Base-by-base conservation (phyloP, 495 filamentous ascomycete species). In the Penicillium waksmanii region DNA sequence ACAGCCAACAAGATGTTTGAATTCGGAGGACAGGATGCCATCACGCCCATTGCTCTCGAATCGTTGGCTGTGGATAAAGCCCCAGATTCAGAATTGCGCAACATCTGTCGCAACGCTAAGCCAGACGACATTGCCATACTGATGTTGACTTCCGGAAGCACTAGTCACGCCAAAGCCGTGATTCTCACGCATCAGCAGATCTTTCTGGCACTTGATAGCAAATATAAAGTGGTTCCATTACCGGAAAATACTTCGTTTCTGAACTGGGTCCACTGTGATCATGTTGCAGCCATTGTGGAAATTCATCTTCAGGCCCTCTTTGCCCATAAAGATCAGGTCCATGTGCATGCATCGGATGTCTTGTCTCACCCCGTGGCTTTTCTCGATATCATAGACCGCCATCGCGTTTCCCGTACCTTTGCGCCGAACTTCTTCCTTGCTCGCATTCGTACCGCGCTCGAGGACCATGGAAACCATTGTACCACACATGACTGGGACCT, bases 131-230 rank as follows among this genome's bases (percentile, higher is more conserved):
- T 46, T 9, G 68, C 71, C 0, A 72, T 73, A 8, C 62, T 85
- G 5, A 82, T 85, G 81, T 66, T 87, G 4, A 88, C 84, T 5
- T 88, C 83, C 0, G 85, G 85, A 2, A 82, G 75, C 62, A 84
- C 79, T 10, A 82, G 83, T 5, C 71, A 78, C 43, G 63, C 82
- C 15, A 87, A 88, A 63, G 84, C 82, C 1, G 84, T 85, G 1
- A 52, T 18, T 4, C 64, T 85, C 5, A 70, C 54, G 1, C 79
- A 82, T 57, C 40, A 44, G 2, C 80, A 86, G 62, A 65, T 85
- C 3, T 44, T 85, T 0, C 57, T 76, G 1, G 72, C 84, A 3
- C 51, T 86, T 3, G 2, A 34, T 0, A 81, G 82, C 6, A 86
- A 85, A 58, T 35, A 23, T 7, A n/a, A 17, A 21, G 56, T 46